A percentile compares a stretch with the other conserved stretches of the same genome.
Evolutionary conservation across 257 asterid species (phyloP).

Genomic region (Ballota nigra): DNA sequence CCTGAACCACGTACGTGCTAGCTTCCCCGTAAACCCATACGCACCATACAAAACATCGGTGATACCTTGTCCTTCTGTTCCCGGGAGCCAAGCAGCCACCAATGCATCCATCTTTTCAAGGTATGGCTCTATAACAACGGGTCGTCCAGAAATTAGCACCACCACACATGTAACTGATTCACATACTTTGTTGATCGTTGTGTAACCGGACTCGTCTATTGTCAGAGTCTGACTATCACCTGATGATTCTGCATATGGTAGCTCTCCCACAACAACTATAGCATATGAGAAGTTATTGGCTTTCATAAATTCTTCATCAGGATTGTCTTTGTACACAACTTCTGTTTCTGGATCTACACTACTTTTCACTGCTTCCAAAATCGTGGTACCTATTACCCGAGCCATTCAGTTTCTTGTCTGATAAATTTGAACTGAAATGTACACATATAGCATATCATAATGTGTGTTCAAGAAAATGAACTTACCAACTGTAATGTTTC

Average conservation of each 20-base stretch:
- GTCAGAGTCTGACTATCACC: constrained; percentile 50
- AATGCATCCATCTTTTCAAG: constrained; percentile 45
- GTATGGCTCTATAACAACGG: constrained; percentile 49
- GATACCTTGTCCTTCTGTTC: constrained; percentile 60
- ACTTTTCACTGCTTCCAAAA: constrained; percentile 40
- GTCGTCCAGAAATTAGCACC: constrained; percentile 52
- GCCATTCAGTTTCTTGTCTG: not conserved
- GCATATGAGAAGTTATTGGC: constrained; percentile 51
- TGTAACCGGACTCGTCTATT: constrained; percentile 38
- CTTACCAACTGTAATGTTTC: constrained; percentile 46
- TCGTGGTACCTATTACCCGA: constrained; percentile 48
- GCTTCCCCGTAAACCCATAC: constrained; percentile 52
- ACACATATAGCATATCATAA: not conserved
- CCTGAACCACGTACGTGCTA: constrained; percentile 59
- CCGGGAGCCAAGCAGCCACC: constrained; percentile 68
- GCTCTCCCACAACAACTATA: constrained; percentile 57
- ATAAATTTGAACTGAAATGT: not conserved
- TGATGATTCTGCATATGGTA: constrained; percentile 46
- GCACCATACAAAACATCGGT: constrained; percentile 54
- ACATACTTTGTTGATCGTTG: constrained; percentile 44
- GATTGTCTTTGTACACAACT: constrained; percentile 43
- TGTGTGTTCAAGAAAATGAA: not conserved
- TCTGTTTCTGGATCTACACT: constrained; percentile 42
- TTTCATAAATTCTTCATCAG: constrained; percentile 29
- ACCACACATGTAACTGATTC: constrained; percentile 41